Evolutionary conservation across 2,329 filamentous ascomycete genomes (phyloP).

Genomic region (Alternaria arborescens): DNA sequence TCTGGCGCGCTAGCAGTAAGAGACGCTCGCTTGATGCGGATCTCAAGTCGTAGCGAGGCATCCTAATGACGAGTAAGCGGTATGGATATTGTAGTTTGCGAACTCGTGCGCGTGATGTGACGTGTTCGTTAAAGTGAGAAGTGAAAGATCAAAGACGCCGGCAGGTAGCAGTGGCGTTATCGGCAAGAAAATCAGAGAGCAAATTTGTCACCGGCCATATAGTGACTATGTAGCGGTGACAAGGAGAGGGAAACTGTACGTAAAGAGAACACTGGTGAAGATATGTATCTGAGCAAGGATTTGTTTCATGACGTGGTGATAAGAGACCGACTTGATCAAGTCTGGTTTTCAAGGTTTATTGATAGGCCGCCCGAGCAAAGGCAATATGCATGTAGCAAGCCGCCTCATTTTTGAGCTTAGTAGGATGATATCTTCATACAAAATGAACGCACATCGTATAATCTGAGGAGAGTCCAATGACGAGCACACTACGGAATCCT

Average conservation of each 20-base stretch:
- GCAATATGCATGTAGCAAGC: not conserved
- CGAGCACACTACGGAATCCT: not conserved
- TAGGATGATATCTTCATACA: not conserved
- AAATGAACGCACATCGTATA: not conserved
- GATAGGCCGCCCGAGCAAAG: not conserved
- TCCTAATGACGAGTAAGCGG: not conserved
- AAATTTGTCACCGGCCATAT: not conserved
- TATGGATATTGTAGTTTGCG: not conserved
- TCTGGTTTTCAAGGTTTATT: not conserved
- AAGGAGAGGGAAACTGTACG: not conserved
- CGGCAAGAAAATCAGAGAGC: not conserved
- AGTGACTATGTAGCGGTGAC: not conserved
- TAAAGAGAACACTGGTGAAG: not conserved
- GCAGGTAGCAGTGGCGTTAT: not conserved
- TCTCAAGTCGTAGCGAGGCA: not conserved
- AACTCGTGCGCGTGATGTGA: not conserved
- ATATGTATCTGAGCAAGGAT: not conserved
- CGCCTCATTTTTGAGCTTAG: not conserved
- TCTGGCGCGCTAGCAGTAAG: not conserved
- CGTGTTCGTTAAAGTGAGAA: not conserved
- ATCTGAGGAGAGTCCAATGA: not conserved
- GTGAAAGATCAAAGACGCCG: conserved; percentile 9
- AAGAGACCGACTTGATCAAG: not conserved
- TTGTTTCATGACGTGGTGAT: not conserved
- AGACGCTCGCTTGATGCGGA: not conserved